Evolutionary conservation across 75 land plant species (phyloP), one percentile per base, ranked within the genome.

Genomic region (Ceratopteris richardii): DNA sequence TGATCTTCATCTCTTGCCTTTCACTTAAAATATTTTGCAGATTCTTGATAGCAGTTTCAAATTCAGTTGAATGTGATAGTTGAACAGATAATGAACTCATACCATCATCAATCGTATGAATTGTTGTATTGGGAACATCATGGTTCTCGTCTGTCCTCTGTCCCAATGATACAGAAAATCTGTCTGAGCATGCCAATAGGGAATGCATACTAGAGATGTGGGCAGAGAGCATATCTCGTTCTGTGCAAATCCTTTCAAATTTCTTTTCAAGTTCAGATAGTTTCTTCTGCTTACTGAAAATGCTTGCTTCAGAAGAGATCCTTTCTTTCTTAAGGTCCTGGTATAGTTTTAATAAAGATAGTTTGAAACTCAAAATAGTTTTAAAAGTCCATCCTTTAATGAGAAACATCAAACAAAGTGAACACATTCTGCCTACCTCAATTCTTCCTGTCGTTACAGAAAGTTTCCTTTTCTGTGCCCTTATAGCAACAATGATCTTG

Each of bases 401-500:
- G 42, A 40, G 42, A 14, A 40, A 40, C 42, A 40, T 40, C 14
- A 40, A 14, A 14, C 42, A 40, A 14, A 14, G 5, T 23, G 13
- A 12, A 52, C 3, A 24, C 28, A 3, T 26, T 33, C 9, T 3
- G 37, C 27, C 5, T 26, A 52, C 54, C 54, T 52, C 54, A 52
- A 52, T 23, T 52, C 54, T 52, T 25, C 54, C 29, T 52, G 54
- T 12, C 4, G 54, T 52, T 52, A 52, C 54, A 26, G 25, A 28
- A 6, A 24, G 23, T 26, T 52, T 52, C 29, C 27, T 52, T 23
- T 52, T 52, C 14, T 52, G 54, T 23, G 18, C 54, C 23, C 14
- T 52, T 23, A 52, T 28, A 52, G 54, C 54, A 11, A 24, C 4
- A 52, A 52, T 2, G 14, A 52, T 52, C 28, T 26, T 52, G 54